phyloP scores from a whole-genome alignment of 306 rosid genomes.

The Senna siamea region DNA sequence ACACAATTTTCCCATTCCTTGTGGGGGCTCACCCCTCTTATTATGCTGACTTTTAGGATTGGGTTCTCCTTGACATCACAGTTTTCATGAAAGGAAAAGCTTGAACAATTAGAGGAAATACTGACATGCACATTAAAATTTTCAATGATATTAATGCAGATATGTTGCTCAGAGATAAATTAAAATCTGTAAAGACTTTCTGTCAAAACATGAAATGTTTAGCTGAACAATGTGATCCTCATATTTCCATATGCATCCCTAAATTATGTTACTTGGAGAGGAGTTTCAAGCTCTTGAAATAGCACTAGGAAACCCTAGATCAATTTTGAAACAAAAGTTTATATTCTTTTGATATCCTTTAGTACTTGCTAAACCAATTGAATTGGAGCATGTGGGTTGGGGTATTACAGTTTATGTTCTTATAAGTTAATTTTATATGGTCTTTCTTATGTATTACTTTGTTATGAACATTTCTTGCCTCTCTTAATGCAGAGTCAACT shows the following conservation, averaged over 20 bases:
- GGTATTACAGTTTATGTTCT: not conserved
- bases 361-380: not conserved
- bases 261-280: not conserved
- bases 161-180: not conserved
- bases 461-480: conserved; percentile 26
- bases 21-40: not conserved
- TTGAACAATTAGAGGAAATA: conserved; percentile 17
- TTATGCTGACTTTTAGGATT: not conserved
- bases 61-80: not conserved
- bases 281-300: not conserved
- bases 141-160: not conserved
- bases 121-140: not conserved
- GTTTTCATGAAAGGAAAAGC: conserved; percentile 15
- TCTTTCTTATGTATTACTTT: conserved; percentile 34
- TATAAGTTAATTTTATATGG: not conserved
- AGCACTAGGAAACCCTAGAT: not conserved
- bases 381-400: not conserved
- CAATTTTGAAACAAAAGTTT: not conserved
- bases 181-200: conserved; percentile 8
- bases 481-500: conserved; percentile 74
- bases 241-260: not conserved
- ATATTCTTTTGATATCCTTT: not conserved
- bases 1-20: no score
- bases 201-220: not conserved
- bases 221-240: not conserved